These are phyloP conservation scores for Calonectria pteridis DNA, from an alignment of 2,329 filamentous ascomycete genomes.

Conservation along the genomic window DNA sequence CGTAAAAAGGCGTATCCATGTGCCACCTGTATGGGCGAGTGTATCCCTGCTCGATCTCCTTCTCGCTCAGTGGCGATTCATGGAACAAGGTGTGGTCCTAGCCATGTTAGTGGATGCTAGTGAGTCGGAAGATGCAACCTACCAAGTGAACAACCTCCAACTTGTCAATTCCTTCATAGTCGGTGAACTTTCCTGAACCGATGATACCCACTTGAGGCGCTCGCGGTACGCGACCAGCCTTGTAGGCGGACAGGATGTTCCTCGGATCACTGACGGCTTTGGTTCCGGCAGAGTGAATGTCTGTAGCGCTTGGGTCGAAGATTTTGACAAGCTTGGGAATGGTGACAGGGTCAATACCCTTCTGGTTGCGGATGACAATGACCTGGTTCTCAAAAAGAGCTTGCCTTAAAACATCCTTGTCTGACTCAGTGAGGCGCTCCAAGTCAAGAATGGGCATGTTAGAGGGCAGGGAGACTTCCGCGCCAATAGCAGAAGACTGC, in stretches of 20 bases:
- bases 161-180: constrained; percentile 15
- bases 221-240: constrained; percentile 5
- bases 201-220: constrained; percentile 15
- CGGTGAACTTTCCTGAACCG: not conserved
- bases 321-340: constrained; percentile 15
- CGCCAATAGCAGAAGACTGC: constrained; percentile 16
- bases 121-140: not conserved
- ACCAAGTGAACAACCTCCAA: constrained; percentile 14
- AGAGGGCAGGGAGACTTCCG: not conserved
- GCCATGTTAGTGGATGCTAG: not conserved
- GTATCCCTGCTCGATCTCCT: constrained; percentile 4
- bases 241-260: constrained; percentile 14
- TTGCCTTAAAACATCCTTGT: constrained; percentile 3
- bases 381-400: constrained; percentile 20
- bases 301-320: constrained; percentile 4
- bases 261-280: constrained; percentile 16
- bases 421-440: not conserved
- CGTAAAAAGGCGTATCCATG: constrained; percentile 21
- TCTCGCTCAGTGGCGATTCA: not conserved
- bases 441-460: constrained; percentile 6
- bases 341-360: constrained; percentile 3
- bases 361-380: constrained; percentile 18
- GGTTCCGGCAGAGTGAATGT: constrained; percentile 17
- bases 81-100: constrained; percentile 22
- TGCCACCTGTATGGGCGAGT: constrained; percentile 21